Percentiles rank a stretch among this genome's conserved stretches.
Conservation (phyloP, 2,329 filamentous ascomycete genomes). For the Salinomyces thailandicus region DNA sequence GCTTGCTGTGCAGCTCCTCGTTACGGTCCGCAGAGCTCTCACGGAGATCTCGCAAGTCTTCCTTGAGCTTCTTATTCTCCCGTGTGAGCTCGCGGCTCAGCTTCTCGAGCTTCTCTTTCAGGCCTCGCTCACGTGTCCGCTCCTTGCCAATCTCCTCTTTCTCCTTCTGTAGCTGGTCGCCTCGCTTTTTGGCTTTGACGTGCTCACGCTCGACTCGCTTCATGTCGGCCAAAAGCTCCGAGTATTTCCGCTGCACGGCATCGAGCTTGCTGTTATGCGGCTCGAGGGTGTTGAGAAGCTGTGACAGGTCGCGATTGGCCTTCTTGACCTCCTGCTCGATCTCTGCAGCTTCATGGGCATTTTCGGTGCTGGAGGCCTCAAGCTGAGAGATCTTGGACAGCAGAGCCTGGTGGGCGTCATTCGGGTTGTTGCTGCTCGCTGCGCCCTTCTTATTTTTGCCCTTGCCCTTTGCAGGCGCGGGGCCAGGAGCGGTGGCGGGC, state of each 20-base stretch:
- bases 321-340: conserved; percentile 94
- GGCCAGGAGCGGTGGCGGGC: conserved; percentile 36
- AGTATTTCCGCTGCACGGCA: conserved; percentile 78
- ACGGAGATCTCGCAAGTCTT: conserved; percentile 76
- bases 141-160: conserved; percentile 84
- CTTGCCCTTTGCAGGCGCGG: conserved; percentile 65
- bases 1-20: conserved; percentile 72
- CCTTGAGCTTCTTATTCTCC: conserved; percentile 97
- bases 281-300: conserved; percentile 77
- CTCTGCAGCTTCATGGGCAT: conserved; percentile 91
- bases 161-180: conserved; percentile 90
- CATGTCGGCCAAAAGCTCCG: conserved; percentile 86
- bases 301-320: conserved; percentile 80
- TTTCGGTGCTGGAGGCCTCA: conserved; percentile 82
- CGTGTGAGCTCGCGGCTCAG: conserved; percentile 87
- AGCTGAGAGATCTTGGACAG: conserved; percentile 91
- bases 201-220: conserved; percentile 91
- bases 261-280: conserved; percentile 87
- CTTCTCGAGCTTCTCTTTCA: conserved; percentile 96
- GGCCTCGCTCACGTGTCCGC: conserved; percentile 74
- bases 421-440: conserved; percentile 61
- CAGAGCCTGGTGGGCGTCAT: conserved; percentile 82
- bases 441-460: conserved; percentile 28
- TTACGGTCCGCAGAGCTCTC: conserved; percentile 76
- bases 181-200: conserved; percentile 88